phyloP scores from a whole-genome alignment of 2,329 filamentous ascomycete genomes.

The Colletotrichum sp. region DNA sequence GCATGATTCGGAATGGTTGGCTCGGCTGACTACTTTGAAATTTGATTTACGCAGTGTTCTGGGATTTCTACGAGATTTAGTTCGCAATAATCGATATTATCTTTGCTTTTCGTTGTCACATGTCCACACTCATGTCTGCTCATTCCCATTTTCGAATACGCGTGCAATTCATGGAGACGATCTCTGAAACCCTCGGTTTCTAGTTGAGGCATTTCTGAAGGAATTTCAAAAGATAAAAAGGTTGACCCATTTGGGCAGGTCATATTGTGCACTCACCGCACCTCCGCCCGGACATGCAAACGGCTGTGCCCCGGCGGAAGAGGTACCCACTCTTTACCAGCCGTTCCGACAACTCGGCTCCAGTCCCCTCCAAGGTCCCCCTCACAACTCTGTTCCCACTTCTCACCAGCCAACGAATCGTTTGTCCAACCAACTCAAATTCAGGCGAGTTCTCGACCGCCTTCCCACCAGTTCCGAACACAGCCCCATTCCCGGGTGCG shows the following conservation, averaged over 20 bases:
- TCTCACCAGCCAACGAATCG: background rate
- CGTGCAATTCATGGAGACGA: background rate
- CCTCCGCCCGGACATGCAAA: background rate
- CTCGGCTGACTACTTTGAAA: no score
- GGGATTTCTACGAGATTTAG: no score
- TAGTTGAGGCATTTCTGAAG: background rate
- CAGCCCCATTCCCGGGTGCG: background rate
- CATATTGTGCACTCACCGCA: background rate
- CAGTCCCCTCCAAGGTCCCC: background rate
- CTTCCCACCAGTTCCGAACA: background rate
- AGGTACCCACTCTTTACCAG: background rate
- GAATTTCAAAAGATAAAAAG: background rate
- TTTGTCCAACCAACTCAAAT: background rate
- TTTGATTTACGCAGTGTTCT: no score
- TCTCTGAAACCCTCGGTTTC: background rate
- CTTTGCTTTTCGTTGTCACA: no score
- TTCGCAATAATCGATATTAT: no score
- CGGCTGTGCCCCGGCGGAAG: background rate
- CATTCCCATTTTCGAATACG: no score
- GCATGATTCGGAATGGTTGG: no score
- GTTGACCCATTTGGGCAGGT: background rate
- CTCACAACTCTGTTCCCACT: background rate
- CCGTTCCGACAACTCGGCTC: constrained; percentile 11
- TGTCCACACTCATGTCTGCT: no score
- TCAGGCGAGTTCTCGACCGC: background rate